phyloP scores from a whole-genome alignment of 1,139 yeast species.

The Maudiozyma humilis region DNA sequence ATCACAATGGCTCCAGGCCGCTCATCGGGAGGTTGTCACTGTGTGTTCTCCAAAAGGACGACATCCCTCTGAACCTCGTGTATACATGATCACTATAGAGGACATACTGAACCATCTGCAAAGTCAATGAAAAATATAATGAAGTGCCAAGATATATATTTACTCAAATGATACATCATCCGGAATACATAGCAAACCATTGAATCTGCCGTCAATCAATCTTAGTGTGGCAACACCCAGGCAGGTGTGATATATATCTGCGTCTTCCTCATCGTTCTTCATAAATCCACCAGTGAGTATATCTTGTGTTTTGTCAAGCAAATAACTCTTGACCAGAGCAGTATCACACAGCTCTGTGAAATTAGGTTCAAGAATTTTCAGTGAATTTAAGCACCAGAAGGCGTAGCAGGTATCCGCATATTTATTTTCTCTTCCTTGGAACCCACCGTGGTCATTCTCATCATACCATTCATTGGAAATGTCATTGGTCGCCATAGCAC shows the following conservation, averaged over 20 bases:
- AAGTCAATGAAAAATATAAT: no score
- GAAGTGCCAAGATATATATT: background rate
- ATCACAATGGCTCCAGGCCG: constrained; percentile 17
- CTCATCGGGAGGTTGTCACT: constrained; percentile 11
- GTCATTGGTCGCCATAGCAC: constrained; percentile 25
- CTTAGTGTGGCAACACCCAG: constrained; percentile 53
- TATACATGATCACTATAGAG: background rate
- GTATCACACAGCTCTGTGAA: constrained; percentile 33
- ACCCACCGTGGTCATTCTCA: constrained; percentile 53
- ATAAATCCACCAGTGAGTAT: constrained; percentile 70
- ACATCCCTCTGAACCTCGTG: background rate
- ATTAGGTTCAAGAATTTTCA: constrained; percentile 34
- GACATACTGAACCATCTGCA: background rate
- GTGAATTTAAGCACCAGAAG: constrained; percentile 74
- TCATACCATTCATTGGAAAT: constrained; percentile 27
- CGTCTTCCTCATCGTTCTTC: constrained; percentile 53
- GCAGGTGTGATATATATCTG: constrained; percentile 66
- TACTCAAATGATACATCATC: background rate
- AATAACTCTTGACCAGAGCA: constrained; percentile 37
- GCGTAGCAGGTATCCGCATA: constrained; percentile 85
- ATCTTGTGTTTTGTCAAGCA: constrained; percentile 58
- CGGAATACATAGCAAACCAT: constrained; percentile 29
- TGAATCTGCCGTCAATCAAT: constrained; percentile 33
- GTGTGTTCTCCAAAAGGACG: constrained; percentile 5
- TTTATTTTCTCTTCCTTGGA: constrained; percentile 83